Evolutionary conservation across 83 land plant genomes (phyloP), one percentile per base, ranked within the genome.

Genomic region (Thuja plicata): DNA sequence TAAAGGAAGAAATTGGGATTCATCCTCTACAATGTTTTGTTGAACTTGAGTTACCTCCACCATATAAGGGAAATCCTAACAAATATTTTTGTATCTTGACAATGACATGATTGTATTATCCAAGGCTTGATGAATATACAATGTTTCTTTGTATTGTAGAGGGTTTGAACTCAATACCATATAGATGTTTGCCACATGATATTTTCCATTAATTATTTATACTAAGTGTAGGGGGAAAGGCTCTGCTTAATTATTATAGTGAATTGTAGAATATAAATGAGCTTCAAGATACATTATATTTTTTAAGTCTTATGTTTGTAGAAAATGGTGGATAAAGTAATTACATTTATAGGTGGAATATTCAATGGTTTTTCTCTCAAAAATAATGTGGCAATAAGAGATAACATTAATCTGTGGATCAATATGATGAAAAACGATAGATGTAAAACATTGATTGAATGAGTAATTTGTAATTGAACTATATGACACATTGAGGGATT

Each of bases 401-500:
- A 85, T 81, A 98, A 99, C 50, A 91, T 92, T 4, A 90, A 92
- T 89, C 91, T 15, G 97, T 93, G 99, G 99, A 41, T 91, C 99
- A 38, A 93, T 96, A 76, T 98, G 97, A 98, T 98, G 99, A 99
- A 94, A 89, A 92, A 97, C 97, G 89, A 94, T 95, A 32, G 99
- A 99, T 5, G 89, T 92, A 37, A 99, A 98, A 66, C 84, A 88
- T 85, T 92, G 98, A 41, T 91, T 90, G 35, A 92, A 97, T 98
- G 99, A 10, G 98, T 95, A 32, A 87, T 94, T 66, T 97, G 97
- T 89, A 91, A 87, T 78, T 98, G 99, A 99, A 98, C 40, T 38
- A 96, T 0, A 87, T 97, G 32, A 93, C 85, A 57, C 92, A 99
- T 46, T 99, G 99, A 24, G 96, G 96, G 7, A 95, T 94, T 91